A percentile compares a stretch with the other conserved stretches of the same genome.
Conservation (phyloP, 2,329 filamentous ascomycete genomes). For the Colletotrichum musae region DNA sequence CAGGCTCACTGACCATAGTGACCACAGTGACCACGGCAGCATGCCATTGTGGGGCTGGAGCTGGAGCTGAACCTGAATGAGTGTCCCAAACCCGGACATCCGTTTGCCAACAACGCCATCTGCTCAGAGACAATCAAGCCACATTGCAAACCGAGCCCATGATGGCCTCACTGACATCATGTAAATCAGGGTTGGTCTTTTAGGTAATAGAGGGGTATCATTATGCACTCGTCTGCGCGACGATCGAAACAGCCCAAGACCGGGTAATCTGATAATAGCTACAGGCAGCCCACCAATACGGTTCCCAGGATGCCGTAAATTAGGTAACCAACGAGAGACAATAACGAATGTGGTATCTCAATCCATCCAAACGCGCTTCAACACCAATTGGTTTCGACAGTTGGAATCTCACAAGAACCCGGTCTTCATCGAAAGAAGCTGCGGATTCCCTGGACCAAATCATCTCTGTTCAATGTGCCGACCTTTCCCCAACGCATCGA, state of each 20-base stretch:
- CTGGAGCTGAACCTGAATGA: constrained; percentile 15
- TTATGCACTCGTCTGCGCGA: constrained; percentile 36
- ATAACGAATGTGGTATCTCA: constrained; percentile 22
- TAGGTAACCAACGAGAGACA: constrained; percentile 20
- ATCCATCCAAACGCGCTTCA: constrained; percentile 11
- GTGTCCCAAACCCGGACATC: constrained; percentile 7
- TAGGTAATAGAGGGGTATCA: constrained; percentile 34
- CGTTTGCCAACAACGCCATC: not conserved
- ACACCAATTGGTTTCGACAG: not conserved
- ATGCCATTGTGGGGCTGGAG: constrained; percentile 20
- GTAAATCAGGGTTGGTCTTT: not conserved
- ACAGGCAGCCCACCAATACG: not conserved
- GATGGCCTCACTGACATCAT: constrained; percentile 34
- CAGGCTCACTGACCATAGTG: not conserved
- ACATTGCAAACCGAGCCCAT: constrained; percentile 14
- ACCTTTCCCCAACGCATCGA: constrained; percentile 55
- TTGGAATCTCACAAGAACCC: not conserved
- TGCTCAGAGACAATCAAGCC: not conserved
- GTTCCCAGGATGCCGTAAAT: constrained; percentile 10
- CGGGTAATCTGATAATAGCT: constrained; percentile 26
- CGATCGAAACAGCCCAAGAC: constrained; percentile 20
- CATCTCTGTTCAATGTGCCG: constrained; percentile 53
- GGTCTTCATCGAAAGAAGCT: constrained; percentile 59
- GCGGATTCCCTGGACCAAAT: constrained; percentile 58
- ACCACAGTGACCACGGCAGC: constrained; percentile 15